Evolutionary conservation across 106 monocot species (phyloP).

Genomic region (Phalaenopsis equestris): DNA sequence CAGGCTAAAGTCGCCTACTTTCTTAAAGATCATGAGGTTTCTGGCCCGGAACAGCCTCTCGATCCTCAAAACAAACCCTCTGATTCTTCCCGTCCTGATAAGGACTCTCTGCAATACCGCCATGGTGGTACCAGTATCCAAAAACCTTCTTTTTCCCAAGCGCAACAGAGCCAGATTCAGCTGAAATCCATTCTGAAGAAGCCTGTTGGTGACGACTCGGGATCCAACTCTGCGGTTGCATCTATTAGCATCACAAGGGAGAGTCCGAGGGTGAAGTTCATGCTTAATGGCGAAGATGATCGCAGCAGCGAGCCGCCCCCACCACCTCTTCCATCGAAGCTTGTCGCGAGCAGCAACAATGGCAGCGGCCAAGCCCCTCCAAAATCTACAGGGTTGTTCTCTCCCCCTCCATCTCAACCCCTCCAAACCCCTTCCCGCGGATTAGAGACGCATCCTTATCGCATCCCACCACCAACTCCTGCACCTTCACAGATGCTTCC

Average conservation of each 20-base stretch:
- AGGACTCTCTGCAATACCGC: neutral
- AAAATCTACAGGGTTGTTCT: neutral
- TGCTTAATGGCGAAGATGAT: neutral
- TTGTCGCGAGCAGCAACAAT: neutral
- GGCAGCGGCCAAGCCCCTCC: neutral
- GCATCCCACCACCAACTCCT: neutral
- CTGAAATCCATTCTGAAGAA: constrained; percentile 20
- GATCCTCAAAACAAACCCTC: neutral
- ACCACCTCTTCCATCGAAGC: neutral
- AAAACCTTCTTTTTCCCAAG: neutral
- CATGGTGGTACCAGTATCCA: neutral
- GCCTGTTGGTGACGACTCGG: constrained; percentile 4
- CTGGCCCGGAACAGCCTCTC: constrained; percentile 1
- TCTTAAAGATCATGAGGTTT: constrained; percentile 3
- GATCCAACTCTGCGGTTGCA: neutral
- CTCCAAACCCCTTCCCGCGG: neutral
- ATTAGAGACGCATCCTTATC: neutral
- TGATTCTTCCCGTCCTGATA: neutral
- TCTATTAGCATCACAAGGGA: neutral
- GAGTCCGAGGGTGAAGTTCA: constrained; percentile 15
- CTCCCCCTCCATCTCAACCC: neutral
- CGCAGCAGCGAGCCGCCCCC: too few relatives aligned
- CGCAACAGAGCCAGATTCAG: neutral
- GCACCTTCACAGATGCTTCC: neutral
- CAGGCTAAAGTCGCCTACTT: constrained; percentile 11